Evolutionary conservation across 805 yeast genomes (phyloP), one percentile per base, ranked within the genome.

Genomic region (Barnettozyma salicaria): DNA sequence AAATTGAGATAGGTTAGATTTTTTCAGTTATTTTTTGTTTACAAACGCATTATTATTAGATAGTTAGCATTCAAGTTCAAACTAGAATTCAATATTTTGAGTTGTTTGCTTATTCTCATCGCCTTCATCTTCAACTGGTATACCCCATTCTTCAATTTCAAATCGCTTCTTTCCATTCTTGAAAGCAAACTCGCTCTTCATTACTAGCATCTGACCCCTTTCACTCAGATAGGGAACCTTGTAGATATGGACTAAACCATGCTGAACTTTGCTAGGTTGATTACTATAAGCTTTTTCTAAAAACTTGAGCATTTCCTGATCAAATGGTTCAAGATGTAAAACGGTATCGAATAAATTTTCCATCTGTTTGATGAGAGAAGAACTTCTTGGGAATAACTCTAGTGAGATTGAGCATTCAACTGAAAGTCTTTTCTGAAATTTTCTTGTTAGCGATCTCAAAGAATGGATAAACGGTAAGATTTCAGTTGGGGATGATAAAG

Each of bases 141-240:
- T 92, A n/a, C 95, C 86, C 95, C 96, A 92, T 52, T 80, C 86
- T 47, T 85, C 90, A 36, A 92, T 80, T 52, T 85, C 96, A 55
- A 90, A 87, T 50, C 73, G 78, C 58, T 78, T 76, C 44, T 83
- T 72, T 11, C 96, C 90, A 47, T 87, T 85, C 53, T 80, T 79
- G 63, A 89, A 90, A 5, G 95, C 87, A 58, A 74, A 80, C 59
- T 89, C 97, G 41, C 83, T 80, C 40, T 68, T 67, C 39, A 77
- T 73, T 1, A 76, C 72, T 45, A 76, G 74, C 96, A 88, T 89
- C 49, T 76, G 67, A 1, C 98, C 97, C 17, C 78, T 58, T 32
- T 80, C 88, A 38, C 86, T 76, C 24, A 86, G 60, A 2, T 74
- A 67, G 0, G 96, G 92, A 7, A 89, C 52, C 49, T 85, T 84